Evolutionary conservation across 352 stramenopile genomes (phyloP), one percentile per base, ranked within the genome.

Genomic region (Phytopythium delawarense): DNA sequence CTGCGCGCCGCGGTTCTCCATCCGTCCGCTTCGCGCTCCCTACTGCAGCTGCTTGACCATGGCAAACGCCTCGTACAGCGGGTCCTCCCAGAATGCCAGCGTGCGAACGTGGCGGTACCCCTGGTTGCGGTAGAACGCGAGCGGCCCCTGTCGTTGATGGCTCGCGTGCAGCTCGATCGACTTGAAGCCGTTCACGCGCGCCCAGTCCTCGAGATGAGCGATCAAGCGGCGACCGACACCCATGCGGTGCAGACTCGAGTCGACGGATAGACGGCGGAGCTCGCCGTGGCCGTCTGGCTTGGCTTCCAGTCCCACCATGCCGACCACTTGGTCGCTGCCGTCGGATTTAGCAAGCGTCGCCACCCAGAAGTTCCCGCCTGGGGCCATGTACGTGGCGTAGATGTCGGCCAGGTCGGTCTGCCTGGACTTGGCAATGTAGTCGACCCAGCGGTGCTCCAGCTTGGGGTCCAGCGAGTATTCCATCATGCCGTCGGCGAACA

Each of bases 331-430:
- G 28, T 65, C 61, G 18, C 63, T 55, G 1, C 46, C 59, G 28
- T 67, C 67, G 57, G 57, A 55, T 32, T 70, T 54, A 57, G 70
- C 25, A 1, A 72, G 13, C 20, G 62, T 68, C 3, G 67, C 71
- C 12, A 84, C 75, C 75, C 75, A 84, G 62, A 84, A 84, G 53
- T 78, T 76, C 21, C 75, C 75, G 0, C 75, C 75, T 2, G 63
- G 44, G 4, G n/a, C 21, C 11, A 79, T 69, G 68, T 79, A 84
- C 25, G 62, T 68, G 50, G 61, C 53, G 32, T 76, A 28, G 20
- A 81, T 62, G 45, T 79, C 59, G 4, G 61, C 65, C 18, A 84
- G 56, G 55, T 84, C 75, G 18, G 20, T 57, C 50, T 76, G 62
- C 42, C 79, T 58, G n/a, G 62, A 71, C 32, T 70, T 65, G 37